Evolutionary conservation across 2,329 filamentous ascomycete genomes (phyloP).

Genomic region (Beauveria bassiana): DNA sequence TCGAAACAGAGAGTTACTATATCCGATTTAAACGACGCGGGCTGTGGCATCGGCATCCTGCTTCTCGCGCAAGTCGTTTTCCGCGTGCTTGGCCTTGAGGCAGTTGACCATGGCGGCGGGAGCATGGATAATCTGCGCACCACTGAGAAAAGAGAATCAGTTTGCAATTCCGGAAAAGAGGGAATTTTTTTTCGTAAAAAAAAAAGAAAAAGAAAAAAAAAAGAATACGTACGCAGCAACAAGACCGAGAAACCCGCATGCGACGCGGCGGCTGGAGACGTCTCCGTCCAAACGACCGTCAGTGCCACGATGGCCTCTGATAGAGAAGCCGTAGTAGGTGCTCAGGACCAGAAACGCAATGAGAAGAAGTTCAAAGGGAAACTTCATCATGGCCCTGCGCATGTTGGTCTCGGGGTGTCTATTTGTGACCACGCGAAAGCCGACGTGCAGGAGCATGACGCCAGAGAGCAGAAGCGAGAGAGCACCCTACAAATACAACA

Average conservation of each 20-base stretch:
- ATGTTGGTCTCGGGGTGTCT: constrained; percentile 1
- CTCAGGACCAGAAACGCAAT: background rate
- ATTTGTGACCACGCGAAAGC: background rate
- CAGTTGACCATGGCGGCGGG: constrained; percentile 6
- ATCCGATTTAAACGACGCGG: background rate
- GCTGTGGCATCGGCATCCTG: background rate
- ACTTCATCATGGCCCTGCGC: background rate
- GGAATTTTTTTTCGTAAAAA: too few species aligned
- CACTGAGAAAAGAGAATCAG: background rate
- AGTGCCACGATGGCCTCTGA: background rate
- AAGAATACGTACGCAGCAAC: background rate
- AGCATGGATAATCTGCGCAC: background rate
- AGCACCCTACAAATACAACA: background rate
- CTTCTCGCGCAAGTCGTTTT: constrained; percentile 2
- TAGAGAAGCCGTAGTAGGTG: constrained; percentile 6
- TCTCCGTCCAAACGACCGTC: background rate
- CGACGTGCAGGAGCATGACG: background rate
- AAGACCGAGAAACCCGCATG: constrained; percentile 6
- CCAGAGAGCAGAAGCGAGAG: background rate
- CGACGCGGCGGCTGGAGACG: constrained; percentile 3
- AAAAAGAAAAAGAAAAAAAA: too few species aligned
- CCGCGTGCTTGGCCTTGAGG: constrained; percentile 5
- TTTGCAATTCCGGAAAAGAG: rapidly evolving
- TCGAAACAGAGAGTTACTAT: too few species aligned
- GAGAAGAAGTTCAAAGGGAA: constrained; percentile 5